phyloP scores from a whole-genome alignment of 176 grass and related monocot species.

The Secale cereale region DNA sequence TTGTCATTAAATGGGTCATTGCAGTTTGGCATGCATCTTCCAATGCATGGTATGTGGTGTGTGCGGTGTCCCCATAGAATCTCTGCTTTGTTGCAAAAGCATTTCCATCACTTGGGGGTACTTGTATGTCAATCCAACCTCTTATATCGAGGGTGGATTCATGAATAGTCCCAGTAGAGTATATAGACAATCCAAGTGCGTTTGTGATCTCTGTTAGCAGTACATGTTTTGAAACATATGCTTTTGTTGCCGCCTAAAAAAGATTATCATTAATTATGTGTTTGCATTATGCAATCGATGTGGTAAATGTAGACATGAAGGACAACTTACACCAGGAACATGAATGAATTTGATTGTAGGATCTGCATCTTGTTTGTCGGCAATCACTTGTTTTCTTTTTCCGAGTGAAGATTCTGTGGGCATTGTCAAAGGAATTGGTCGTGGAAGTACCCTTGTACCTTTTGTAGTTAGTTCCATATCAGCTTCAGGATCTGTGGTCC shows the following conservation, averaged over 20 bases:
- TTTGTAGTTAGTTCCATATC: too few relatives aligned
- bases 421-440: too few relatives aligned
- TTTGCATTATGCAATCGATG: too few relatives aligned
- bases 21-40: not conserved
- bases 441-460: too few relatives aligned
- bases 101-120: not conserved
- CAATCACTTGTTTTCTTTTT: too few relatives aligned
- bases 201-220: not conserved
- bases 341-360: too few relatives aligned
- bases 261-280: too few relatives aligned
- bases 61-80: not conserved
- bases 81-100: not conserved
- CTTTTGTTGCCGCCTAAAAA: not conserved
- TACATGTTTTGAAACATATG: not conserved
- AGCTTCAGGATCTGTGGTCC: too few relatives aligned
- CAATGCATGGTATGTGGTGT: not conserved
- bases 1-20: not conserved
- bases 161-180: not conserved
- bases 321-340: too few relatives aligned
- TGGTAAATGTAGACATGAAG: too few relatives aligned
- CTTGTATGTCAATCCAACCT: not conserved
- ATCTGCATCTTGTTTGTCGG: too few relatives aligned
- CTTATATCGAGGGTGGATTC: not conserved
- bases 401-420: too few relatives aligned
- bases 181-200: not conserved